Conservation (phyloP, 129 eudicot genomes). For the Tanacetum coccineum region DNA sequence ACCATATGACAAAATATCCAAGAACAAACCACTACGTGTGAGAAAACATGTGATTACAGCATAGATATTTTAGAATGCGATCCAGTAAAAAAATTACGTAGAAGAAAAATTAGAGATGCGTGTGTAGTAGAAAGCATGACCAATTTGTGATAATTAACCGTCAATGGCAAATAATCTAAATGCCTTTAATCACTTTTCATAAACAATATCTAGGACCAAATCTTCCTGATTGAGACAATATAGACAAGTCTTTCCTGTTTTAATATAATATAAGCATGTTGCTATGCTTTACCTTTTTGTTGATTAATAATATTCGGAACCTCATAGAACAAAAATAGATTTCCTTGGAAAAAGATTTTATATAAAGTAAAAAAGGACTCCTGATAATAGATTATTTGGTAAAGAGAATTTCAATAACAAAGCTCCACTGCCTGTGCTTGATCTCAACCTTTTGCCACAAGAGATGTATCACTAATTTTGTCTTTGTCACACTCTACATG, state of each 20-base stretch:
- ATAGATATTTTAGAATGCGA: not conserved
- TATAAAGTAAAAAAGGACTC: too few species aligned
- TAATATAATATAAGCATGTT: not conserved
- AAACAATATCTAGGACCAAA: constrained; percentile 15
- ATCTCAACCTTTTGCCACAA: too few species aligned
- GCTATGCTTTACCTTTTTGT: not conserved
- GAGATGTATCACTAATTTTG: too few species aligned
- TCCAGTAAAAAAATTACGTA: too few species aligned
- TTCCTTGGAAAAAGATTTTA: not conserved
- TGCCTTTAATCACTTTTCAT: not conserved
- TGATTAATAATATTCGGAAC: not conserved
- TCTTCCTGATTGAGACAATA: constrained; percentile 1
- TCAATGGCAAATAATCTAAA: not conserved
- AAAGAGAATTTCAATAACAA: too few species aligned
- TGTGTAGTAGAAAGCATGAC: not conserved
- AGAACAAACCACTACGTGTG: constrained; percentile 9
- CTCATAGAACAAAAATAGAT: not conserved
- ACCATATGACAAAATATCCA: not conserved
- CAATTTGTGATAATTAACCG: not conserved
- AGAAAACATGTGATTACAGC: not conserved
- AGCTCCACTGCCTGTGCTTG: too few species aligned
- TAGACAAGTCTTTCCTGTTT: not conserved
- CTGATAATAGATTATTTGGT: too few species aligned
- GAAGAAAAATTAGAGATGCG: constrained; percentile 1
- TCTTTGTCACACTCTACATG: too few species aligned